Evolutionary conservation across 169 alveolate genomes (phyloP).

Genomic region (Plasmodium cynomolgi): DNA sequence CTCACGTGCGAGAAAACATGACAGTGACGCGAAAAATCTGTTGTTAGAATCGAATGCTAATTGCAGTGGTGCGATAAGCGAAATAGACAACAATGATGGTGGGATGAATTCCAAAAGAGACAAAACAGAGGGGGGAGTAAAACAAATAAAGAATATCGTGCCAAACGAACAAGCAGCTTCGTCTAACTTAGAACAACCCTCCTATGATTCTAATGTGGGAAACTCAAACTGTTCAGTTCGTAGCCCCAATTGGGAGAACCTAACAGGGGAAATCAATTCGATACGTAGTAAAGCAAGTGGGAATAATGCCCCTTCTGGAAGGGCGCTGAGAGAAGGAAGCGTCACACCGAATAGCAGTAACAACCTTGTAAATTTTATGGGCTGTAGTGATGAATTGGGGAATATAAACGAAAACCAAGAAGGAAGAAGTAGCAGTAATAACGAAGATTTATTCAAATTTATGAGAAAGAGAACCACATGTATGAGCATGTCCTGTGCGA

Average conservation of each 20-base stretch:
- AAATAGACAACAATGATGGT: not conserved
- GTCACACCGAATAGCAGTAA: not conserved
- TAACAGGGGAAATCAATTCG: not conserved
- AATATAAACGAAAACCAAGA: not conserved
- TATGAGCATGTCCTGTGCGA: not conserved
- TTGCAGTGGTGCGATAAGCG: not conserved
- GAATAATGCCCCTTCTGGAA: not conserved
- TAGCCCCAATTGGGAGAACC: not conserved
- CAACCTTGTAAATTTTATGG: not conserved
- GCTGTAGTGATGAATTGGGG: not conserved
- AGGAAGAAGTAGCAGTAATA: not conserved
- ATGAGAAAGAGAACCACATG: not conserved
- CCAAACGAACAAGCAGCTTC: not conserved
- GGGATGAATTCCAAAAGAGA: not conserved
- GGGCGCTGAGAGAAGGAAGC: not conserved
- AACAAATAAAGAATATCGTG: not conserved
- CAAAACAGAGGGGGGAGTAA: not conserved
- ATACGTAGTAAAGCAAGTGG: not conserved
- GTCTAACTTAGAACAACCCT: not conserved
- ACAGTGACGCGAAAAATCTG: not conserved
- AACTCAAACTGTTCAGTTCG: not conserved
- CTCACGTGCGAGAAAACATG: not conserved
- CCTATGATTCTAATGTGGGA: not conserved
- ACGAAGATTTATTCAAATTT: not conserved
- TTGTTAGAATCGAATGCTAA: not conserved